Conservation (phyloP, 805 yeast species). For the Candida dendrica region DNA sequence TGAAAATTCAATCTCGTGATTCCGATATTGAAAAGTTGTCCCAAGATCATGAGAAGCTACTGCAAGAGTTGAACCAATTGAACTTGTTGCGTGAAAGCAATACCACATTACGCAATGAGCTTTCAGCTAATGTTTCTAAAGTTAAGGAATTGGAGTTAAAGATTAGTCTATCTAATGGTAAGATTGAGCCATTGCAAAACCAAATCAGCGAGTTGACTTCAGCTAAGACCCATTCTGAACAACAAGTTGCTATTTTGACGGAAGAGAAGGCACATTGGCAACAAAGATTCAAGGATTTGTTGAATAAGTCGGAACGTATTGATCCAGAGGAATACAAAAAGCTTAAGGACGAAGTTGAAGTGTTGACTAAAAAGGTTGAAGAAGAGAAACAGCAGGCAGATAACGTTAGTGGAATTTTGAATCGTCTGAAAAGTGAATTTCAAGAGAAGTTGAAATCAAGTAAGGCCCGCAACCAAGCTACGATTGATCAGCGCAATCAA, state of each 20-base stretch:
- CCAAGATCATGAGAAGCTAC: conserved; percentile 36
- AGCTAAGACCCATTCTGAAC: conserved; percentile 40
- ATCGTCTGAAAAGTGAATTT: conserved; percentile 17
- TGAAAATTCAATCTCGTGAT: conserved; percentile 27
- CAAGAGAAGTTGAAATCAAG: conserved; percentile 19
- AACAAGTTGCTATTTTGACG: conserved; percentile 36
- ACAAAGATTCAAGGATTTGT: conserved; percentile 39
- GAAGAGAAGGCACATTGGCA: conserved; percentile 60
- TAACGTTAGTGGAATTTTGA: conserved; percentile 14
- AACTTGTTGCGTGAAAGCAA: conserved; percentile 65
- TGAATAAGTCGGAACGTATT: conserved; percentile 37
- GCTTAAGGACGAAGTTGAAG: conserved; percentile 24
- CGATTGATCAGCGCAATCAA: neutral
- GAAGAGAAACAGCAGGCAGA: conserved; percentile 17
- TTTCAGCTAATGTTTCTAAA: conserved; percentile 23
- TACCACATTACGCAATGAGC: conserved; percentile 50
- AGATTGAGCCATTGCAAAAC: conserved; percentile 39
- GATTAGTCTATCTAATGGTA: conserved; percentile 22
- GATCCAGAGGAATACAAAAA: conserved; percentile 39
- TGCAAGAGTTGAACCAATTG: conserved; percentile 52
- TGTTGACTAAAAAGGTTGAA: conserved; percentile 14
- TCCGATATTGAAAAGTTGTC: conserved; percentile 15
- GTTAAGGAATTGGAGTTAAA: conserved; percentile 34
- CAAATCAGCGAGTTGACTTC: conserved; percentile 30
- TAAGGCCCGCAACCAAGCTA: neutral